Evolutionary conservation across 768 basidiomycete genomes (phyloP).

Genomic region (Agaricus blazei): DNA sequence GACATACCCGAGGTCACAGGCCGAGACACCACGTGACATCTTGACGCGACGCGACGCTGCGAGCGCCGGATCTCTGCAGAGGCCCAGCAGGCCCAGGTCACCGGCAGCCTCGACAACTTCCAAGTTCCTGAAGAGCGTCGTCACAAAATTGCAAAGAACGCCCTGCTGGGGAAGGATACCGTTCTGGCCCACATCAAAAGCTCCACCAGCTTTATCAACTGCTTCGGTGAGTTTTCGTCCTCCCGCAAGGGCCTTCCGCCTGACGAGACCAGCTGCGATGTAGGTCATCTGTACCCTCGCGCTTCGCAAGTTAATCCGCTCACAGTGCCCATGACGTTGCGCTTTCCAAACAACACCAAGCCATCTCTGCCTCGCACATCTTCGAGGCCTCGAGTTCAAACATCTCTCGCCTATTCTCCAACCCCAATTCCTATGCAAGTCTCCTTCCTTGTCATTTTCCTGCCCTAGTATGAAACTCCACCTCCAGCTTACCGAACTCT

Average conservation of each 20-base stretch:
- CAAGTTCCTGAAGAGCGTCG: no score
- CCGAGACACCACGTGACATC: no score
- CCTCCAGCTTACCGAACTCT: conserved; percentile 58
- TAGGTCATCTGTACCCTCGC: conserved; percentile 19
- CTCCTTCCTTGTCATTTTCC: not conserved
- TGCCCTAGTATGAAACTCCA: not conserved
- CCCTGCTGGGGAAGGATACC: no score
- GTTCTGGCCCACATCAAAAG: no score
- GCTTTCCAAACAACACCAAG: conserved; percentile 47
- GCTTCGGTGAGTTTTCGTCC: conserved; percentile 48
- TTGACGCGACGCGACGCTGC: no score
- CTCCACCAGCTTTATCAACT: no score
- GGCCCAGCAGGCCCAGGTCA: no score
- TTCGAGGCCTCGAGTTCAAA: conserved; percentile 76
- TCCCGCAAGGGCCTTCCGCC: not conserved
- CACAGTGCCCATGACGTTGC: conserved; percentile 71
- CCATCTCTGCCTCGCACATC: conserved; percentile 86
- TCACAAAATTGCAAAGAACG: no score
- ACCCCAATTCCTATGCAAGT: conserved; percentile 57
- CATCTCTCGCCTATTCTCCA: conserved; percentile 63
- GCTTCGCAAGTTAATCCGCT: not conserved
- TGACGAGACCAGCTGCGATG: conserved; percentile 40
- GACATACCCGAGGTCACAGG: no score
- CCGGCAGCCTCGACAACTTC: no score
- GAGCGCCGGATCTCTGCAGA: no score